Percentiles rank a stretch among this genome's conserved stretches.
phyloP scores from a whole-genome alignment of 2,329 filamentous ascomycete species.

The Plenodomus tracheiphilus region DNA sequence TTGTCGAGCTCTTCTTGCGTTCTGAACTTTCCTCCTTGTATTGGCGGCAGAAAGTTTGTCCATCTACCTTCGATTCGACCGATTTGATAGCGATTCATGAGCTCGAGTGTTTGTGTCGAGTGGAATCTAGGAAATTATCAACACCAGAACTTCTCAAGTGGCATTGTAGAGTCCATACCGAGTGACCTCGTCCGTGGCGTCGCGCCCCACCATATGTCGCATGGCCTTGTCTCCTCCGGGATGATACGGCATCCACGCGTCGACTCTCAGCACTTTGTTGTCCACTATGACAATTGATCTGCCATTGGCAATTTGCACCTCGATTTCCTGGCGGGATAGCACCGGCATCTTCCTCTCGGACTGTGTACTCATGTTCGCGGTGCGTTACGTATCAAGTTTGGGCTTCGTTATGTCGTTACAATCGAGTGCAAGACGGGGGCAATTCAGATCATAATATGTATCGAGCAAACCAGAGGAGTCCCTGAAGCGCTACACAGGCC shows the following conservation, averaged over 20 bases:
- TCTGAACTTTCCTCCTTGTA: constrained; percentile 83
- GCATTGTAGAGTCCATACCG: constrained; percentile 61
- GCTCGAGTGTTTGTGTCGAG: constrained; percentile 72
- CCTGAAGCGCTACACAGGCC: constrained; percentile 1
- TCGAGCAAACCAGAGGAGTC: not conserved
- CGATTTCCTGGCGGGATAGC: constrained; percentile 68
- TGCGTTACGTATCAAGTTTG: constrained; percentile 1
- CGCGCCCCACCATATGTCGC: constrained; percentile 87
- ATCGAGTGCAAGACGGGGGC: not conserved
- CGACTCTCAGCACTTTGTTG: constrained; percentile 79
- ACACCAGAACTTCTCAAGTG: not conserved
- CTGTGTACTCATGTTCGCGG: constrained; percentile 31
- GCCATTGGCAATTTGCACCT: constrained; percentile 81
- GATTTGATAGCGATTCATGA: constrained; percentile 82
- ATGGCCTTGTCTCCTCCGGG: constrained; percentile 92
- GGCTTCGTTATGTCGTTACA: constrained; percentile 1
- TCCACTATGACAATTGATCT: constrained; percentile 80
- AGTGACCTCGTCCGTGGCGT: constrained; percentile 92
- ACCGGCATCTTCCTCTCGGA: constrained; percentile 51
- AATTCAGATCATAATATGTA: constrained; percentile 6
- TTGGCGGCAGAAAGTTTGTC: constrained; percentile 86
- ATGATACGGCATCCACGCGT: constrained; percentile 86
- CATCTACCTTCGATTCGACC: constrained; percentile 80
- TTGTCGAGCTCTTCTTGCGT: constrained; percentile 47
- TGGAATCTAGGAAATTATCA: constrained; percentile 65